Evolutionary conservation across 345 rosid species (phyloP).

Genomic region (Citropsis articulata): DNA sequence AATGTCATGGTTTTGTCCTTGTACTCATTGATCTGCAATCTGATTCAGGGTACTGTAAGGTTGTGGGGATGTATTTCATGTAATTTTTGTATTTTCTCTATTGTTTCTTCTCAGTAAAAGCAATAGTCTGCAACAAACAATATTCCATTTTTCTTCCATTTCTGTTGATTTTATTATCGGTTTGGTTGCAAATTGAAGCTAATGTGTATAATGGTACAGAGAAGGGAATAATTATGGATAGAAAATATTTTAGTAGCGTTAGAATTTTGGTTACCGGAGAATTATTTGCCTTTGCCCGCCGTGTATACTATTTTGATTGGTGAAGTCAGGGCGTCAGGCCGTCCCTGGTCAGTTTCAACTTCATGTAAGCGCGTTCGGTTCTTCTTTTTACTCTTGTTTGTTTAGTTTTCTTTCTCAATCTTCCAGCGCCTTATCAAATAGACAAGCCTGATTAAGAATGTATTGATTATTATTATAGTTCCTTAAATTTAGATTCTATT

Average conservation of each 20-base stretch:
- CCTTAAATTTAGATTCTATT: neutral
- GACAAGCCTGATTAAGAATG: neutral
- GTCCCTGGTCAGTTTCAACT: neutral
- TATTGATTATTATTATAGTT: neutral
- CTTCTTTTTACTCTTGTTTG: neutral
- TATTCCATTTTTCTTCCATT: neutral
- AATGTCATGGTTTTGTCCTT: neutral
- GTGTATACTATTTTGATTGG: neutral
- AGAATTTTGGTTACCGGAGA: neutral
- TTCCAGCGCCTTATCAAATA: neutral
- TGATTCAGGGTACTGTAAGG: neutral
- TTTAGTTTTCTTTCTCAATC: neutral
- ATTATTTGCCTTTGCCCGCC: neutral
- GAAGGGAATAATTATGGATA: too few relatives aligned
- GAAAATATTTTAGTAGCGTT: too few relatives aligned
- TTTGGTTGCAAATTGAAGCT: too few relatives aligned
- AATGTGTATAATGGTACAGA: too few relatives aligned
- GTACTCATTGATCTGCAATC: constrained; percentile 12
- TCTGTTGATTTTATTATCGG: neutral
- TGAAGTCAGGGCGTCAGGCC: neutral
- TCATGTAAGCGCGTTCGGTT: too few relatives aligned
- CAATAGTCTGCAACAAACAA: neutral
- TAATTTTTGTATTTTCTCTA: neutral
- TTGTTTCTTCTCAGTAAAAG: neutral
- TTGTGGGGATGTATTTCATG: constrained; percentile 5